These are phyloP conservation scores for Penicillium ochrochloron DNA, from an alignment of 495 filamentous ascomycete species.

Conservation along the genomic window DNA sequence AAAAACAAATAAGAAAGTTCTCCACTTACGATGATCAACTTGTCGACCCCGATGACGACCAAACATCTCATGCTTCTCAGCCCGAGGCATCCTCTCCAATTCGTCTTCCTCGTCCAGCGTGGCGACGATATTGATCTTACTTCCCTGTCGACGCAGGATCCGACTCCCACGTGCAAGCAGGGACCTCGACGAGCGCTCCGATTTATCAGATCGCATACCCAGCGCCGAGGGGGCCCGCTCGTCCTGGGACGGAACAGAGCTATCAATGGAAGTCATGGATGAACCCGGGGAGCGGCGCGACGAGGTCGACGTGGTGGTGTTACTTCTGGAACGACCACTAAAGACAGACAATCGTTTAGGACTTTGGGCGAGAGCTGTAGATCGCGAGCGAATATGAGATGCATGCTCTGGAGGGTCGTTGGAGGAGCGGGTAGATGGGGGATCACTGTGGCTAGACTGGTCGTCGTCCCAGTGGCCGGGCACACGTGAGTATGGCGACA, in stretches of 20 bases:
- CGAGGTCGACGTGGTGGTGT: slow-evolving; percentile 48
- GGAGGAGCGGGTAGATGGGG: slow-evolving; percentile 43
- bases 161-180: slow-evolving; percentile 54
- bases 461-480: slow-evolving; percentile 33
- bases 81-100: slow-evolving; percentile 39
- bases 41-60: slow-evolving; percentile 38
- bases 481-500: slow-evolving; percentile 12
- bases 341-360: slow-evolving; percentile 52
- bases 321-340: slow-evolving; percentile 49
- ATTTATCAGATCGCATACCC: slow-evolving; percentile 39
- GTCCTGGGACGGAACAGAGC: slow-evolving; percentile 32
- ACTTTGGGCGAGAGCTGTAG: slow-evolving; percentile 45
- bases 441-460: slow-evolving; percentile 34
- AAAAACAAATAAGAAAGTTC: background rate
- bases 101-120: slow-evolving; percentile 54
- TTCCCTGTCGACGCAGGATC: slow-evolving; percentile 57
- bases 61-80: slow-evolving; percentile 32
- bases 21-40: slow-evolving; percentile 41
- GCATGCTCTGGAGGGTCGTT: slow-evolving; percentile 46
- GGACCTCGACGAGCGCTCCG: slow-evolving; percentile 48
- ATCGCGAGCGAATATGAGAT: slow-evolving; percentile 48
- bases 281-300: slow-evolving; percentile 45
- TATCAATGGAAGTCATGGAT: slow-evolving; percentile 47
- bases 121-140: slow-evolving; percentile 55
- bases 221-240: slow-evolving; percentile 39